Evolutionary conservation across 345 rosid species (phyloP).

Genomic region (Gossypium sturtianum): DNA sequence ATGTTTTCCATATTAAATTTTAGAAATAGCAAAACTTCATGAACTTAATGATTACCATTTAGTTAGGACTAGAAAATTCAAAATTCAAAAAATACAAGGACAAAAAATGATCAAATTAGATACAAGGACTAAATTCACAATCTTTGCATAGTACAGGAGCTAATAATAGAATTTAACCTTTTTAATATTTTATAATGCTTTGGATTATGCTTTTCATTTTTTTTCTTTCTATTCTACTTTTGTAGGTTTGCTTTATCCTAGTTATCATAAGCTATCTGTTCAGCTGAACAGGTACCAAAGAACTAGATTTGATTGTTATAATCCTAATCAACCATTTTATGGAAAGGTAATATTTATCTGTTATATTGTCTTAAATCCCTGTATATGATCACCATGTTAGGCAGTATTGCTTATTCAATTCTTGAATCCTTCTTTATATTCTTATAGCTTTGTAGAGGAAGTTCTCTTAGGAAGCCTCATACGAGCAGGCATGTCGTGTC

Average conservation of each 20-base stretch:
- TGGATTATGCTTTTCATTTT: neutral
- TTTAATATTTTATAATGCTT: neutral
- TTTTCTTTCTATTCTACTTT: neutral
- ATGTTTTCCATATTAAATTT: no score
- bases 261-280: constrained; percentile 12
- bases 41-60: no score
- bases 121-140: no score
- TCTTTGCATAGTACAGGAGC: no score
- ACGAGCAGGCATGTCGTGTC: constrained; percentile 13
- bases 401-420: neutral
- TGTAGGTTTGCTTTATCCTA: constrained; percentile 24
- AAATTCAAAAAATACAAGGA: no score
- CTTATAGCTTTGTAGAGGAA: constrained; percentile 16
- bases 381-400: neutral
- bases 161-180: no score
- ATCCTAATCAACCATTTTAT: neutral
- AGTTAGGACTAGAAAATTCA: no score
- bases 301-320: constrained; percentile 4
- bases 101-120: no score
- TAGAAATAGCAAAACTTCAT: no score
- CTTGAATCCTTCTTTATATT: constrained; percentile 6
- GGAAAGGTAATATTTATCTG: constrained; percentile 14
- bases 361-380: neutral
- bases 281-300: constrained; percentile 14
- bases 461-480: constrained; percentile 5